Conservation (phyloP, 2,329 filamentous ascomycete genomes). For the Phialocephala subalpina region DNA sequence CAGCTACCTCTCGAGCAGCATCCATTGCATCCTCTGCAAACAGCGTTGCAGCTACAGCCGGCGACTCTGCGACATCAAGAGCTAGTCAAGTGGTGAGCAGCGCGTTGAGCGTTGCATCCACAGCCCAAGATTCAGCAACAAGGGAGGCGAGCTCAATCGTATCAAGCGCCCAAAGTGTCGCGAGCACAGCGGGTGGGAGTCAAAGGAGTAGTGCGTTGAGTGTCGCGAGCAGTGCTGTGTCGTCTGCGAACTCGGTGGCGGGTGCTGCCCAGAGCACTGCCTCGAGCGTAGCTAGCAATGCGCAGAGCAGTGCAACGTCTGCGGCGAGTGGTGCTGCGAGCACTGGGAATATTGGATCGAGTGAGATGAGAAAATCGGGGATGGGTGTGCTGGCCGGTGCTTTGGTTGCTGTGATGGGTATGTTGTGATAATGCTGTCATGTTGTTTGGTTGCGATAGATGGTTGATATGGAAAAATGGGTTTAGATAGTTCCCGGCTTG, state of each 20-base stretch:
- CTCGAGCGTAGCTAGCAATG: constrained; percentile 13
- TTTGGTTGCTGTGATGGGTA: constrained; percentile 15
- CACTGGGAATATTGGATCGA: neutral
- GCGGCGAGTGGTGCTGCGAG: neutral
- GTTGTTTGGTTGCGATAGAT: neutral
- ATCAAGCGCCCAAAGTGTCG: constrained; percentile 11
- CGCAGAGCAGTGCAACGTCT: neutral
- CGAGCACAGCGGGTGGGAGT: constrained; percentile 1
- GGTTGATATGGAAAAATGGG: too few relatives aligned
- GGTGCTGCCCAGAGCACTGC: neutral
- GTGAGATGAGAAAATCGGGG: constrained; percentile 1
- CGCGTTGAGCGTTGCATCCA: constrained; percentile 7
- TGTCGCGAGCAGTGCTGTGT: constrained; percentile 1
- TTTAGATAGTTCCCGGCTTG: too few relatives aligned
- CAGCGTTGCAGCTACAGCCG: constrained; percentile 8
- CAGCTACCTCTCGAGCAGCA: neutral
- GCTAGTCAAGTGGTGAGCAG: constrained; percentile 8
- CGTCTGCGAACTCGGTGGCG: neutral
- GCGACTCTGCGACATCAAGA: neutral
- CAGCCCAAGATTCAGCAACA: constrained; percentile 12
- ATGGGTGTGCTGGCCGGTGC: constrained; percentile 14
- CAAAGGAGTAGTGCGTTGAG: constrained; percentile 13
- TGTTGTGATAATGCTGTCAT: constrained; percentile 6
- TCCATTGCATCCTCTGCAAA: constrained; percentile 8
- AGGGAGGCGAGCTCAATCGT: constrained; percentile 15